Conservation (phyloP, 2,329 filamentous ascomycete genomes). For the Diplodia intermedia region DNA sequence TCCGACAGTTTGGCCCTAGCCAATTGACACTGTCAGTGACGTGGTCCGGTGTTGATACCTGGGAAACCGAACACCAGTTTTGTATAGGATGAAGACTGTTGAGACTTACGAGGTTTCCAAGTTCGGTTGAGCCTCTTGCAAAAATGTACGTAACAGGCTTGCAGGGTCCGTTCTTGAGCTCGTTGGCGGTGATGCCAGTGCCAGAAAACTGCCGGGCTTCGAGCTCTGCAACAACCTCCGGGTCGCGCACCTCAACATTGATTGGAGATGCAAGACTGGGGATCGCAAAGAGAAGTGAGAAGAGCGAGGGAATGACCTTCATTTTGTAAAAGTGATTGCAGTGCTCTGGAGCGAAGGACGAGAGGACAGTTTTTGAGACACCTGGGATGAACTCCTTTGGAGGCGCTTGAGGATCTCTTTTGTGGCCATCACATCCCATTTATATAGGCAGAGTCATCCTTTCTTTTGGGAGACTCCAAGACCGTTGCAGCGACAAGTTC, state of each 20-base stretch:
- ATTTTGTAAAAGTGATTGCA: not conserved
- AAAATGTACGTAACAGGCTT: slow-evolving; percentile 43
- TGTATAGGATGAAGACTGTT: not conserved
- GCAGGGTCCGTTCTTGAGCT: slow-evolving; percentile 33
- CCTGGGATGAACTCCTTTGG: not conserved
- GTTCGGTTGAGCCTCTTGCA: slow-evolving; percentile 39
- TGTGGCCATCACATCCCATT: not conserved
- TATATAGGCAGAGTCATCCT: not conserved
- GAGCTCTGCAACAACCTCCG: not conserved
- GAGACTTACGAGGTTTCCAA: slow-evolving; percentile 41
- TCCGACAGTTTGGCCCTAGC: slow-evolving; percentile 38
- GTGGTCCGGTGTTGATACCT: not conserved
- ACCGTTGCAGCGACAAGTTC: not conserved
- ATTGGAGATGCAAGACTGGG: not conserved
- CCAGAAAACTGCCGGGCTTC: slow-evolving; percentile 5
- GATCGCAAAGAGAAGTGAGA: not conserved
- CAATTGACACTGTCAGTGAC: not conserved
- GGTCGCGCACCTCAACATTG: not conserved
- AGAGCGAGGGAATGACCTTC: not conserved
- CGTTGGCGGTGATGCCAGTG: not conserved
- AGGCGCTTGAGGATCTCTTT: not conserved
- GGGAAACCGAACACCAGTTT: not conserved
- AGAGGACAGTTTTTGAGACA: not conserved
- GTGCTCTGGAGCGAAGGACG: not conserved
- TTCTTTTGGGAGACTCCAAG: not conserved